Conservation (phyloP, 768 basidiomycete species). For the Hericium alpestre region DNA sequence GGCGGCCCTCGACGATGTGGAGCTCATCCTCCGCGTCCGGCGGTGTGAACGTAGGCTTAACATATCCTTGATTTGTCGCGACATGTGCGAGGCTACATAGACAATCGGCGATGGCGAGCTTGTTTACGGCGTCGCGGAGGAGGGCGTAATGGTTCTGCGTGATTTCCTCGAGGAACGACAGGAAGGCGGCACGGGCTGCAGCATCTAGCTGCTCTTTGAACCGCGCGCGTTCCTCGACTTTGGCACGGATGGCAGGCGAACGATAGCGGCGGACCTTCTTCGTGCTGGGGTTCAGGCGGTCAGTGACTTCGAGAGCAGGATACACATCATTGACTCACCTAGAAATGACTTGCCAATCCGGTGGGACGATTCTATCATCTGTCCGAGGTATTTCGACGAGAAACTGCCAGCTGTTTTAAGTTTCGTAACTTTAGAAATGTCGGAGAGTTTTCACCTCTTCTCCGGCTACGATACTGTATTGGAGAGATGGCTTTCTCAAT, state of each 20-base stretch:
- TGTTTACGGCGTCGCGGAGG: slow-evolving; percentile 66
- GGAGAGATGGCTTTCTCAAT: slow-evolving; percentile 60
- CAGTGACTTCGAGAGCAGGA: neutral
- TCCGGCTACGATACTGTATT: slow-evolving; percentile 54
- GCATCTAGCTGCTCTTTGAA: slow-evolving; percentile 61
- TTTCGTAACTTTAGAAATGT: no score
- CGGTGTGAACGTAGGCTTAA: slow-evolving; percentile 60
- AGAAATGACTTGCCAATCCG: slow-evolving; percentile 55
- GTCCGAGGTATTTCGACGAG: slow-evolving; percentile 67
- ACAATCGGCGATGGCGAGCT: slow-evolving; percentile 80
- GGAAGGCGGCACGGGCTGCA: slow-evolving; percentile 57
- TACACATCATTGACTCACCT: slow-evolving; percentile 29
- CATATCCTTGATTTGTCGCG: slow-evolving; percentile 66
- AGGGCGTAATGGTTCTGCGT: slow-evolving; percentile 54
- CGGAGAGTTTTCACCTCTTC: no score
- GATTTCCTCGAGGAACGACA: slow-evolving; percentile 61
- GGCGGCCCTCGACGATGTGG: slow-evolving; percentile 74
- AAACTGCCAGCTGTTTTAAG: no score
- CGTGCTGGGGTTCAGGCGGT: slow-evolving; percentile 38
- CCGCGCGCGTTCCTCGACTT: slow-evolving; percentile 64
- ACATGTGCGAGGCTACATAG: slow-evolving; percentile 75
- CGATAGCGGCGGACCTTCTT: slow-evolving; percentile 65
- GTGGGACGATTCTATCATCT: slow-evolving; percentile 35
- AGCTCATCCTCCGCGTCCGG: slow-evolving; percentile 48
- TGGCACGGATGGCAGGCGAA: slow-evolving; percentile 50